Percentiles rank a stretch among this genome's conserved stretches.
Conservation (phyloP, 2,329 filamentous ascomycete species). For the Microthyrium microscopicum region DNA sequence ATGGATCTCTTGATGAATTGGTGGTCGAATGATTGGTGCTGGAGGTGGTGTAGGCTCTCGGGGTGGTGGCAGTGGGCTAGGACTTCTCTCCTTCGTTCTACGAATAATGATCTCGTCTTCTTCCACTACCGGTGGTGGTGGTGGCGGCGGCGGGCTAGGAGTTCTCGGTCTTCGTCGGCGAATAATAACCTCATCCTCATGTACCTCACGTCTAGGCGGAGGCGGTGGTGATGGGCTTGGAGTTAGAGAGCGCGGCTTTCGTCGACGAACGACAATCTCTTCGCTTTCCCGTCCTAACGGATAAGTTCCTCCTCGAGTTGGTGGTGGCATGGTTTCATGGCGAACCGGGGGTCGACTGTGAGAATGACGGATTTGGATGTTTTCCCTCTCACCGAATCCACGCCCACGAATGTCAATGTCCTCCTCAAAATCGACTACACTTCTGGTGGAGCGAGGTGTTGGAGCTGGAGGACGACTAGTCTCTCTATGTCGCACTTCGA, state of each 20-base stretch:
- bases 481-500: slow-evolving; percentile 18
- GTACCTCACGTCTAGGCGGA: slow-evolving; percentile 17
- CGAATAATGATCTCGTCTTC: slow-evolving; percentile 30
- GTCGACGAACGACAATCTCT: slow-evolving; percentile 28
- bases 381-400: slow-evolving; percentile 19
- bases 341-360: slow-evolving; percentile 12
- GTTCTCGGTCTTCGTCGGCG: slow-evolving; percentile 28
- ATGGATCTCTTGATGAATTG: slow-evolving; percentile 74
- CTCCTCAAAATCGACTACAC: not conserved
- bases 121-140: slow-evolving; percentile 18
- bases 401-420: slow-evolving; percentile 13
- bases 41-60: slow-evolving; percentile 33
- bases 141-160: slow-evolving; percentile 16
- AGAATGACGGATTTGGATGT: slow-evolving; percentile 11
- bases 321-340: slow-evolving; percentile 21
- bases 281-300: slow-evolving; percentile 24
- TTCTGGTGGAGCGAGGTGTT: slow-evolving; percentile 13
- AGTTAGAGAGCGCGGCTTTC: slow-evolving; percentile 20
- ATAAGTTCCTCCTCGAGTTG: too few species aligned
- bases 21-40: slow-evolving; percentile 54
- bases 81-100: slow-evolving; percentile 26
- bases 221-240: slow-evolving; percentile 9
- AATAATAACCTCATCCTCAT: slow-evolving; percentile 29
- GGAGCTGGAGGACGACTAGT: slow-evolving; percentile 25
- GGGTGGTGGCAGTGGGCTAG: slow-evolving; percentile 38